Evolutionary conservation across 2,329 filamentous ascomycete species (phyloP), one percentile per base, ranked within the genome.

Genomic region (Aspergillus jensenii): DNA sequence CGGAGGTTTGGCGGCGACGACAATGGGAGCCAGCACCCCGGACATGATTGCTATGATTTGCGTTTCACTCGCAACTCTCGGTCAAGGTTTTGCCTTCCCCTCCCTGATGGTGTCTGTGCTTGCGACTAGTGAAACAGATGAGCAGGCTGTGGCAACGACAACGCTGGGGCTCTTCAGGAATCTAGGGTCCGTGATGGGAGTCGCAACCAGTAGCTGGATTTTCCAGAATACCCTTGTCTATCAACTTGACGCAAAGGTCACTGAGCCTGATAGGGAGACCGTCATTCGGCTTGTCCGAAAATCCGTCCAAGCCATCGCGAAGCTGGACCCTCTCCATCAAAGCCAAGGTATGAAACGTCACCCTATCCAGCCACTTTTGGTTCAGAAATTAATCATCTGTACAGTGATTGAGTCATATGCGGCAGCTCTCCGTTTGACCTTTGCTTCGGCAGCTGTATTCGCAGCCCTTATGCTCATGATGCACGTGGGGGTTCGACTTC

Each of bases 101-200:
- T 81, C 83, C 0, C 80, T 85, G 8, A 86, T 88, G 73, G 84
- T 90, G 68, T 81, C 83, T 14, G 76, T 89, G 1, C 81, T 90
- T 21, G 84, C 83, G 2, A 81, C 82, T 2, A 85, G 82, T 44
- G 73, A 80, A 5, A 85, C 88, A 66, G 68, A 77, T 5, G 85
- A 88, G 49, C 87, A 89, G 70, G 87, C 87, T 14, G 86, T 89
- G 41, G 85, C 87, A 12, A 90, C 88, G 1, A 86, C 83, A 53
- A 91, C 89, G 0, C 76, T 93, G 59, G 82, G 88, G 17, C 76
- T 93, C 17, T 91, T 88, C 85, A 82, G 90, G 55, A 86, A 84
- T 58, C 74, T 93, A 5, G 90, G 90, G 6, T 83, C 82, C 56
- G 89, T 93, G 1, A 80, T 92, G 67, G 90, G 90, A n/a, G 84